Evolutionary conservation across 768 basidiomycete genomes (phyloP).

Genomic region (Macrolepiota dolichaula): DNA sequence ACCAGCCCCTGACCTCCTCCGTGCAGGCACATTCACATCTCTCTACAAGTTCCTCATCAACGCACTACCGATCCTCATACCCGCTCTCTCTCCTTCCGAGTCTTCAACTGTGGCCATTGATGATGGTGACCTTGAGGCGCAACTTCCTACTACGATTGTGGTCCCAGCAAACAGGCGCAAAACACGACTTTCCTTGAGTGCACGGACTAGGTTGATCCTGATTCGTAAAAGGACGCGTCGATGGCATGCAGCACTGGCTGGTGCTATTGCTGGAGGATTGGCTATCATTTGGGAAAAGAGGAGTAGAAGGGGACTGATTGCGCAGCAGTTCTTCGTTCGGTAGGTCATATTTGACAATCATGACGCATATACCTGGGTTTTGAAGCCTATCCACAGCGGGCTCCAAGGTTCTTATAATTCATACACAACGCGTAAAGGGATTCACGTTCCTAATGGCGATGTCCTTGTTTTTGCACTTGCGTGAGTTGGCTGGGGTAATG

Average conservation of each 20-base stretch:
- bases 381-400: too few species aligned
- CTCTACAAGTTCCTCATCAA: constrained; percentile 82
- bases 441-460: too few species aligned
- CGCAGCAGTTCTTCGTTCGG: constrained; percentile 90
- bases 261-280: constrained; percentile 67
- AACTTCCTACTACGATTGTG: constrained; percentile 21
- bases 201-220: too few species aligned
- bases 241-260: constrained; percentile 74
- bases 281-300: constrained; percentile 78
- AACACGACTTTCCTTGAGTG: too few species aligned
- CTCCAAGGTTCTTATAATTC: too few species aligned
- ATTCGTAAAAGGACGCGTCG: too few species aligned
- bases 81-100: constrained; percentile 33
- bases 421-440: too few species aligned
- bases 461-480: too few species aligned
- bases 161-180: constrained; percentile 31
- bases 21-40: constrained; percentile 66
- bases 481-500: constrained; percentile 33
- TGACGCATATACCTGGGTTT: neutral
- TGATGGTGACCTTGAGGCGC: constrained; percentile 25
- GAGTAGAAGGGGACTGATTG: constrained; percentile 61
- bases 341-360: constrained; percentile 26
- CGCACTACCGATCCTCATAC: constrained; percentile 68
- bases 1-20: neutral
- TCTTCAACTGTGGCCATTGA: constrained; percentile 25